Evolutionary conservation across 441 rosid species (phyloP).

Genomic region (Croton laevigatus): DNA sequence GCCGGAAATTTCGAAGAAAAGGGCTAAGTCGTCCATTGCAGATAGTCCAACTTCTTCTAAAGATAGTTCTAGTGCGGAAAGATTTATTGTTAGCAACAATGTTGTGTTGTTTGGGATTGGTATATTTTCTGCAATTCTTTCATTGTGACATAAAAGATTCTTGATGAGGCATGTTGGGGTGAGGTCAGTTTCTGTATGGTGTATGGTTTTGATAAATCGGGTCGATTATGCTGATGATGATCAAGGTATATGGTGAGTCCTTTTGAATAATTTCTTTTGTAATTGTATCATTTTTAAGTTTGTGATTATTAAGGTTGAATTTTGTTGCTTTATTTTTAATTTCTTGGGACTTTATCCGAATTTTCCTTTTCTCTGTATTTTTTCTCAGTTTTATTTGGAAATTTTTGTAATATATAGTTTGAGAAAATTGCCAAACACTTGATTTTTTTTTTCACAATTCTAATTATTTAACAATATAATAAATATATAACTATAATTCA

Average conservation of each 20-base stretch:
- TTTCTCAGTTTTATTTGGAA: conserved; percentile 1
- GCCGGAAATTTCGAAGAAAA: conserved; percentile 52
- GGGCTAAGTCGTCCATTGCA: conserved; percentile 27
- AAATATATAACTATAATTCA: no score
- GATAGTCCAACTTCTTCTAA: conserved; percentile 39
- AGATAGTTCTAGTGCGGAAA: conserved; percentile 42
- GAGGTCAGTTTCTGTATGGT: background rate
- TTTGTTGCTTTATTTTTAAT: background rate
- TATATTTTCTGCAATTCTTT: conserved; percentile 25
- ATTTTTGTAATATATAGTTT: conserved; percentile 8
- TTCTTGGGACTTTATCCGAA: background rate
- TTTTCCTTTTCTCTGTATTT: background rate
- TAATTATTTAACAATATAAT: no score
- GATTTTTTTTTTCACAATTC: background rate
- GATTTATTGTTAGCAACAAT: conserved; percentile 18
- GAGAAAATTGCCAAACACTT: background rate
- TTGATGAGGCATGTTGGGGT: conserved; percentile 11
- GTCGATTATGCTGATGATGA: conserved; percentile 7
- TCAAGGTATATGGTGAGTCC: conserved; percentile 24
- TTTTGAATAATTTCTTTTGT: conserved; percentile 5
- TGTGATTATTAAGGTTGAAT: background rate
- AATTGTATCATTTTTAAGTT: conserved; percentile 13
- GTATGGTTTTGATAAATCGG: conserved; percentile 18
- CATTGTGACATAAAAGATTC: conserved; percentile 33
- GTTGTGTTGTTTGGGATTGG: conserved; percentile 32